phyloP scores from a whole-genome alignment of 345 rosid genomes.

The Eucalyptus marginata region DNA sequence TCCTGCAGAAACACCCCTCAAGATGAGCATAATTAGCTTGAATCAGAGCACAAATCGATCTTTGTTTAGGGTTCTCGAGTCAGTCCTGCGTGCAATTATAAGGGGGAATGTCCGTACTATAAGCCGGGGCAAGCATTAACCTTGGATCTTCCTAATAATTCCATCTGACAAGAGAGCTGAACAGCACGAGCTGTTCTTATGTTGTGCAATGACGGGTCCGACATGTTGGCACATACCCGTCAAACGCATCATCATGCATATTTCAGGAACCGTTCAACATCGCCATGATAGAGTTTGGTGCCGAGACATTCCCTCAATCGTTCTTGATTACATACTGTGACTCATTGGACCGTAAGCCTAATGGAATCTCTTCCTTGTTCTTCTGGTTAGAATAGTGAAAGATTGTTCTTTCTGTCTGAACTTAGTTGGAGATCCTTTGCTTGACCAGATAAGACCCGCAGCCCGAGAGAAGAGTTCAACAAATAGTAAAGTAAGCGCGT shows the following conservation, averaged over 20 bases:
- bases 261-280: background rate
- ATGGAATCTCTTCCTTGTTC: background rate
- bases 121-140: background rate
- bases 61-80: background rate
- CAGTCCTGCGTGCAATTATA: background rate
- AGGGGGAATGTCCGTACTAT: background rate
- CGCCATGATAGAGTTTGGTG: background rate
- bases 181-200: background rate
- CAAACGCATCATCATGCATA: slow-evolving; percentile 19
- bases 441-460: too few species aligned
- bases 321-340: background rate
- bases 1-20: background rate
- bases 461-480: too few species aligned
- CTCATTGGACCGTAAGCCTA: background rate
- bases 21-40: background rate
- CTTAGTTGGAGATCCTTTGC: too few species aligned
- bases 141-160: background rate
- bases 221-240: slow-evolving; percentile 16
- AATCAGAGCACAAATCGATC: background rate
- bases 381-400: background rate
- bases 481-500: too few species aligned
- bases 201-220: background rate
- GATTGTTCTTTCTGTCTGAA: background rate
- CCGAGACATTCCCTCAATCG: background rate
- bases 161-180: background rate